Conservation (phyloP, 768 basidiomycete species). For the Podaxis pistillaris region DNA sequence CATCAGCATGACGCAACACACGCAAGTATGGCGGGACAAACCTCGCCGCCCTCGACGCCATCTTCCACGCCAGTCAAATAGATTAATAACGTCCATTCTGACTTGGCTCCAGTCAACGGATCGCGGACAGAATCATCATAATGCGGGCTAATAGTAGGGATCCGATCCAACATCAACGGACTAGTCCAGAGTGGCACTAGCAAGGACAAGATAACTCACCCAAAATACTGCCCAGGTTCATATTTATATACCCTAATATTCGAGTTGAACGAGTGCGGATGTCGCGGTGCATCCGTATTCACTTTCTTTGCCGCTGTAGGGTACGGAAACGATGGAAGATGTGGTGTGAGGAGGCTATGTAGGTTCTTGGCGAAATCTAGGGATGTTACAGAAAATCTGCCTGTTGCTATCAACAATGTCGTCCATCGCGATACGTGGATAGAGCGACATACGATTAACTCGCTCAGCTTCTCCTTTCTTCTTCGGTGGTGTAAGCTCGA, state of each 20-base stretch:
- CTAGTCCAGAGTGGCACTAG: not conserved
- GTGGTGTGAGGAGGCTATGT: constrained; percentile 47
- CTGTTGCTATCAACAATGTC: constrained; percentile 29
- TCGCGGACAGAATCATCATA: constrained; percentile 74
- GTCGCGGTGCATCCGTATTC: constrained; percentile 28
- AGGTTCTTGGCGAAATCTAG: constrained; percentile 55
- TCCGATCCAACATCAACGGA: not conserved
- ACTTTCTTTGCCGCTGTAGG: constrained; percentile 31
- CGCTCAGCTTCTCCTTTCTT: constrained; percentile 72
- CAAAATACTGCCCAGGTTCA: constrained; percentile 61
- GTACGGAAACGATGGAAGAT: constrained; percentile 55
- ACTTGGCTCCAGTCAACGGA: constrained; percentile 54
- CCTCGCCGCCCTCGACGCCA: constrained; percentile 72
- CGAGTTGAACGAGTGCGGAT: constrained; percentile 62
- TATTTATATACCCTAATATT: constrained; percentile 79
- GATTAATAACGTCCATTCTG: constrained; percentile 77
- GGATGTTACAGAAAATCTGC: constrained; percentile 61
- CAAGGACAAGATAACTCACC: constrained; percentile 29
- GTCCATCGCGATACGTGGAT: not conserved
- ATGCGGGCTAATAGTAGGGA: constrained; percentile 42
- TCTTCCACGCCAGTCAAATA: constrained; percentile 73
- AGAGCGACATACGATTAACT: constrained; percentile 56
- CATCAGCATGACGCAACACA: not conserved
- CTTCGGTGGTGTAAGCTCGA: constrained; percentile 69
- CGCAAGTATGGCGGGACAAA: constrained; percentile 21